phyloP scores from a whole-genome alignment of 225 moss, liverwort and hornwort genomes.

The Bryoerythrophyllum caledonicum region DNA sequence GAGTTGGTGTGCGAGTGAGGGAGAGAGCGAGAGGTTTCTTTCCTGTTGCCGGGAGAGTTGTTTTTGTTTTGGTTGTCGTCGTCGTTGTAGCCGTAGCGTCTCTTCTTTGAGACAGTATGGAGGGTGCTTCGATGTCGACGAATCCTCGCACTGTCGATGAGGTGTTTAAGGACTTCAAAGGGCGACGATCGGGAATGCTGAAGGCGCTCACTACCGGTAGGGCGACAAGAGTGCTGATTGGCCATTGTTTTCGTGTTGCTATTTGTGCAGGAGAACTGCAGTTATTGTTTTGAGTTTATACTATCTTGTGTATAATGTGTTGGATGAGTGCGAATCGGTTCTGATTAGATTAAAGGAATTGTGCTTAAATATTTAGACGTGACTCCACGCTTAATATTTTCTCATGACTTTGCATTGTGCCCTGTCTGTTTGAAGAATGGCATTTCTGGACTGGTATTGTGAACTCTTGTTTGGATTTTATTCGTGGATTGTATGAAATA shows the following conservation, averaged over 20 bases:
- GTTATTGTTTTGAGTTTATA: conserved; percentile 12
- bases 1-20: background rate
- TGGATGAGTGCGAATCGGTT: conserved; percentile 16
- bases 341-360: background rate
- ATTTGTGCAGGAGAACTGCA: conserved; percentile 21
- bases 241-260: conserved; percentile 13
- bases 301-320: background rate
- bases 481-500: conserved; percentile 1
- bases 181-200: conserved; percentile 73
- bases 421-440: conserved; percentile 21
- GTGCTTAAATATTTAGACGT: background rate
- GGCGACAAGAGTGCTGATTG: conserved; percentile 17
- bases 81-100: conserved; percentile 17
- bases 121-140: conserved; percentile 64
- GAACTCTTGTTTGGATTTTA: background rate
- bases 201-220: conserved; percentile 66
- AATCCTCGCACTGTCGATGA: conserved; percentile 71
- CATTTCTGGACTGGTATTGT: conserved; percentile 11
- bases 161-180: conserved; percentile 72
- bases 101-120: conserved; percentile 46
- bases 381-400: background rate
- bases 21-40: background rate
- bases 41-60: background rate
- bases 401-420: conserved; percentile 14
- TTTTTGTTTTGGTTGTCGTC: background rate